Evolutionary conservation across 1,284 basidiomycete species (phyloP).

Genomic region (Phlebopus sp.): DNA sequence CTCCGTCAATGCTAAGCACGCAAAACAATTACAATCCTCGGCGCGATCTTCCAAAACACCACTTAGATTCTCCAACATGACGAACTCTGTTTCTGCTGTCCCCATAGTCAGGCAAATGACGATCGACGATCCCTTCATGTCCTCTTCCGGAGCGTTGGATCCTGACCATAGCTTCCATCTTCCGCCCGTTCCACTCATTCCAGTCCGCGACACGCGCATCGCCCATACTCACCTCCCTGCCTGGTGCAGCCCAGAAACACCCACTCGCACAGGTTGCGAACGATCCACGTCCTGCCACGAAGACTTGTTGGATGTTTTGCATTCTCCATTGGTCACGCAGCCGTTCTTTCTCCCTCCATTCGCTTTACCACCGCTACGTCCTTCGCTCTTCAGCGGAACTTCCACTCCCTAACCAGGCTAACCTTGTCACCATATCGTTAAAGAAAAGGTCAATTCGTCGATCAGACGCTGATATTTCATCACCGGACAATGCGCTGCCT

Average conservation of each 20-base stretch:
- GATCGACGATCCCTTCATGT: constrained; percentile 23
- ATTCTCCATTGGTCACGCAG: constrained; percentile 21
- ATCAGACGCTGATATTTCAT: too few relatives aligned
- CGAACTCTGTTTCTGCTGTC: constrained; percentile 8
- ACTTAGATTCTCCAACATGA: constrained; percentile 12
- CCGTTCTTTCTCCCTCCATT: constrained; percentile 27
- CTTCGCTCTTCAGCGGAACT: constrained; percentile 16
- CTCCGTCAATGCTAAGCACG: constrained; percentile 26
- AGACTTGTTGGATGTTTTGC: constrained; percentile 28
- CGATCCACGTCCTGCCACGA: constrained; percentile 25
- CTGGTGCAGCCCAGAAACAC: constrained; percentile 19
- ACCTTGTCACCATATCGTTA: too few relatives aligned
- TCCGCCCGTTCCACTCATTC: constrained; percentile 8
- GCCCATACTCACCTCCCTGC: background rate
- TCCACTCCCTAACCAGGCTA: background rate
- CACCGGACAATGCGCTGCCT: too few relatives aligned
- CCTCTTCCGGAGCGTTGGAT: background rate
- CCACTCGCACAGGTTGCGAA: constrained; percentile 21
- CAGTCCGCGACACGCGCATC: background rate
- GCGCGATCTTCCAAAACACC: constrained; percentile 13
- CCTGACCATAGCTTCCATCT: constrained; percentile 16
- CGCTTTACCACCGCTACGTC: constrained; percentile 20
- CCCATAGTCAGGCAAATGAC: background rate
- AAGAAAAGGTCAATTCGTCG: too few relatives aligned
- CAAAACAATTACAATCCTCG: constrained; percentile 20